A percentile compares a stretch with the other conserved stretches of the same genome.
Evolutionary conservation across 176 grass and related monocot genomes (phyloP).

Genomic region (maize (Zea mays)): Zm-B73-REFERENCE-NAM-5.0 NC_050097.1:216886001-216886500

Average conservation of each 20-base stretch:
- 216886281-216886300: background rate
- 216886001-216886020: constrained; percentile 94
- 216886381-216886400: no score
- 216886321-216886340: no score
- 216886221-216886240: background rate
- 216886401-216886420: no score
- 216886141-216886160: no score
- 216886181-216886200: constrained; percentile 8
- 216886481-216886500: no score
- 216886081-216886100: constrained; percentile 3
- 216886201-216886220: background rate
- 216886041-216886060: constrained; percentile 30
- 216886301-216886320: no score
- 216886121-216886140: no score
- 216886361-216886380: no score
- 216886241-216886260: background rate
- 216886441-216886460: no score
- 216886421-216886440: no score
- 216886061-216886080: background rate
- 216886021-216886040: constrained; percentile 92
- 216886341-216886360: no score
- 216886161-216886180: background rate
- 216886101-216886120: background rate
- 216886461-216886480: no score
- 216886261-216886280: constrained; percentile 7